Evolutionary conservation across 192 early-diverging fungal genomes (phyloP), one percentile per base, ranked within the genome.

Genomic region (Bifiguratus adelaidae): DNA sequence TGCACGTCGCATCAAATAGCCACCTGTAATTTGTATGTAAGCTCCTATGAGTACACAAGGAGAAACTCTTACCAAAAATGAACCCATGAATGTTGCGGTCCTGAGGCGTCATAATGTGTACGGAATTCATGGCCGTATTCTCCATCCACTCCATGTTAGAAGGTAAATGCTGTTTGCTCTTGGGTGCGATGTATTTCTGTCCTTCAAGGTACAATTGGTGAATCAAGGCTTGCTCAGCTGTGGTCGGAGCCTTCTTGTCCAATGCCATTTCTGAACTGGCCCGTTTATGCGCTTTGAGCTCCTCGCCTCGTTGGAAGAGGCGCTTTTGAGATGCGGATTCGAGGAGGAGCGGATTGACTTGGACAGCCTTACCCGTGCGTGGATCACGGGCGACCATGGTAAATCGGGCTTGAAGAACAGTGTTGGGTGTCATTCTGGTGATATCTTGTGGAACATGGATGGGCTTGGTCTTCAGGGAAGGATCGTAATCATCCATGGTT

Each of bases 381-480:
- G 85, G 68, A 58, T 91, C 80, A 21, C 78, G 63, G 2, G 83
- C 82, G 24, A 88, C 92, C 90, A 92, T 95, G 4, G 85, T 89
- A 52, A 95, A 91, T 51, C 83, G 77, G 15, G 90, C 86, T 12
- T 73, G 64, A 15, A 92, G 65, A 44, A 89, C 78, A 4, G 76
- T 71, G 33, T 81, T 52, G 30, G 49, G 27, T 7, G 38, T 41
- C 4, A 55, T 36, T 20, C 22, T 41, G 32, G 40, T 32, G 25
- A 61, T 27, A 30, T 55, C 41, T 7, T 44, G 25, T 19, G 52
- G 44, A 13, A 37, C 30, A 13, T 19, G 21, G 19, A 27, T 12
- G 11, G 41, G 29, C 16, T 8, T 45, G 24, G 27, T 13, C 16
- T 11, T 9, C 19, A 37, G 4, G 16, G n/a, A 9, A 60, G 30